These are phyloP conservation scores for Hanseniaspora taiwanica DNA, from an alignment of 805 yeast species.

Conservation along the genomic window DNA sequence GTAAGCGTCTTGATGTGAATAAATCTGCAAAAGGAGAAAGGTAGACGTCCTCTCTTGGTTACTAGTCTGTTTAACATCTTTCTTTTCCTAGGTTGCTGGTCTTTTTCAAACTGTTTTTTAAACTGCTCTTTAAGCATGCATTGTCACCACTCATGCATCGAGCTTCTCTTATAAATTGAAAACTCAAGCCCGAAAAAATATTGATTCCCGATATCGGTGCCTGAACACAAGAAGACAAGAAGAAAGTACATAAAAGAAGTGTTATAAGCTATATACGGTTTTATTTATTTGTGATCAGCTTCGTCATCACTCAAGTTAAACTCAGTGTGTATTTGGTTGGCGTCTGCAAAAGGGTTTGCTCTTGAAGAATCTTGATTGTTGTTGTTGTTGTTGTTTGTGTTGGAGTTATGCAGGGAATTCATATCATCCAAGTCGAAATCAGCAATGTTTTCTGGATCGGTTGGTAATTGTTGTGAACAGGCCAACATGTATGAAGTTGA, in stretches of 20 bases:
- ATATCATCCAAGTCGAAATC: slow-evolving; percentile 52
- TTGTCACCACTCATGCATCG: no score
- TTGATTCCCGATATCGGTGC: no score
- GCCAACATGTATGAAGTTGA: slow-evolving; percentile 91
- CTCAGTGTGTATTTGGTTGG: slow-evolving; percentile 1
- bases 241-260: no score
- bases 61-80: no score
- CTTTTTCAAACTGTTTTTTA: no score
- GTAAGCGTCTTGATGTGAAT: slow-evolving; percentile 31
- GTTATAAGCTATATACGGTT: background rate
- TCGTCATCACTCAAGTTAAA: slow-evolving; percentile 7
- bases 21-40: slow-evolving; percentile 3
- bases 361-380: slow-evolving; percentile 15
- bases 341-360: slow-evolving; percentile 9
- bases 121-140: no score
- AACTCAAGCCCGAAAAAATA: no score
- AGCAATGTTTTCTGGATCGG: slow-evolving; percentile 58
- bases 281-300: slow-evolving; percentile 1
- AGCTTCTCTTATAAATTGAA: no score
- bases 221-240: no score
- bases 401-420: slow-evolving; percentile 30
- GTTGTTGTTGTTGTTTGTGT: slow-evolving; percentile 26
- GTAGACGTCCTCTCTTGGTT: no score
- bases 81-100: no score
- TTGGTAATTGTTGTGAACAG: slow-evolving; percentile 83